These are phyloP conservation scores for Begonia masoniana DNA, from an alignment of 306 rosid species.

Conservation along the genomic window DNA sequence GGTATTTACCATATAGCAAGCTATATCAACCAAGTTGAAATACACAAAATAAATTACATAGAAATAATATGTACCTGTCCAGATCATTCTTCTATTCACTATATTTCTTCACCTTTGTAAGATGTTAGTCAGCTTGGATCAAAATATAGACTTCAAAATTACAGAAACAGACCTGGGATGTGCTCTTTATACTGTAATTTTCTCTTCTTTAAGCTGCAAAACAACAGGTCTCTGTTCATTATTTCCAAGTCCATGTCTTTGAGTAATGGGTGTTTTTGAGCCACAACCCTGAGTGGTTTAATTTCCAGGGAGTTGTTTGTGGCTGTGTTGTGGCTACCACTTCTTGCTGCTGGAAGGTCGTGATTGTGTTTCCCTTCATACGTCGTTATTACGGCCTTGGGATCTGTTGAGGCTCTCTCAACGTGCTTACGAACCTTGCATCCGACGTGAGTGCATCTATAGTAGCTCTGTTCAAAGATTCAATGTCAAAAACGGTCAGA, in stretches of 20 bases:
- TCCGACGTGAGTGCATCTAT: slow-evolving; percentile 81
- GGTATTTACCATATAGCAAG: slow-evolving; percentile 19
- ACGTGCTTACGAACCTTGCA: slow-evolving; percentile 96
- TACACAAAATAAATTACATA: slow-evolving; percentile 18
- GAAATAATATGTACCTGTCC: slow-evolving; percentile 22
- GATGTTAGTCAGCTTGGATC: slow-evolving; percentile 26
- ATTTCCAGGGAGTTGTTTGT: slow-evolving; percentile 29
- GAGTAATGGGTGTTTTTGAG: slow-evolving; percentile 49
- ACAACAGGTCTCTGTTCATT: slow-evolving; percentile 50
- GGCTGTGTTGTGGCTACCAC: slow-evolving; percentile 69
- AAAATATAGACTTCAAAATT: slow-evolving; percentile 8
- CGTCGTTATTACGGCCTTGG: slow-evolving; percentile 82
- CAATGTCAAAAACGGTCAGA: slow-evolving; percentile 6
- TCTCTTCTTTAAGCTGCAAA: slow-evolving; percentile 67
- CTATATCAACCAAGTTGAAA: slow-evolving; percentile 7
- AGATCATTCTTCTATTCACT: slow-evolving; percentile 13
- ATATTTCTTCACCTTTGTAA: slow-evolving; percentile 19
- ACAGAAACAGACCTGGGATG: neutral
- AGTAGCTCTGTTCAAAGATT: slow-evolving; percentile 57
- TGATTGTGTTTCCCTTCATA: slow-evolving; percentile 93
- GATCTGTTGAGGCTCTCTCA: slow-evolving; percentile 84
- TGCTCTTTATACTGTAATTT: slow-evolving; percentile 31
- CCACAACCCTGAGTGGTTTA: slow-evolving; percentile 26
- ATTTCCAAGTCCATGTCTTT: slow-evolving; percentile 40
- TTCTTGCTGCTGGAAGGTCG: slow-evolving; percentile 84